Evolutionary conservation across 148 eudicot species (phyloP).

Genomic region (Selenicereus undatus): DNA sequence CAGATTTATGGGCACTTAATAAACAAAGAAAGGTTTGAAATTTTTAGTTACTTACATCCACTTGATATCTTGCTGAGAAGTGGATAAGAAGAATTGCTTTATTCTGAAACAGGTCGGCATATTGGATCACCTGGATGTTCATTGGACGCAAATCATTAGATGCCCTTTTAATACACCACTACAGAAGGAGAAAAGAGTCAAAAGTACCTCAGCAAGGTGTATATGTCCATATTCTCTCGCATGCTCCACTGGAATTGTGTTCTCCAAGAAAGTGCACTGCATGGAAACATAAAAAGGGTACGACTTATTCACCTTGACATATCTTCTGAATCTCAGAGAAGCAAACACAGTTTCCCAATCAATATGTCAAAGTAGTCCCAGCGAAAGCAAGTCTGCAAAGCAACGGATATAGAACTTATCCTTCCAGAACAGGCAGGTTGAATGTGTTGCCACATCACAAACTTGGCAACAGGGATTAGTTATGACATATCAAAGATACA

Average conservation of each 20-base stretch:
- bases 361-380: background rate
- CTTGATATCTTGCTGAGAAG: conserved; percentile 83
- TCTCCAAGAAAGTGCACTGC: conserved; percentile 76
- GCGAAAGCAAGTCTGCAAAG: background rate
- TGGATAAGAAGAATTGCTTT: conserved; percentile 93
- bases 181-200: background rate
- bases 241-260: conserved; percentile 56
- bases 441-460: background rate
- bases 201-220: conserved; percentile 79
- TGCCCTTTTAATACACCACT: background rate
- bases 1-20: too few relatives aligned
- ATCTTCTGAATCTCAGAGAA: conserved; percentile 5
- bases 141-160: conserved; percentile 8
- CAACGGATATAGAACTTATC: background rate
- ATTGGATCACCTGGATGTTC: conserved; percentile 49
- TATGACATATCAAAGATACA: background rate
- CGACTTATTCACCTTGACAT: background rate
- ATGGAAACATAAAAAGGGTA: background rate
- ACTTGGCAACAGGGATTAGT: background rate
- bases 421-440: background rate
- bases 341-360: background rate
- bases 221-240: conserved; percentile 92
- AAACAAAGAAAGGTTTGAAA: too few relatives aligned
- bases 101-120: conserved; percentile 67
- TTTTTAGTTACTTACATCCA: conserved; percentile 47